Conservation (phyloP, 768 basidiomycete species). For the Leccinum ochraceum region DNA sequence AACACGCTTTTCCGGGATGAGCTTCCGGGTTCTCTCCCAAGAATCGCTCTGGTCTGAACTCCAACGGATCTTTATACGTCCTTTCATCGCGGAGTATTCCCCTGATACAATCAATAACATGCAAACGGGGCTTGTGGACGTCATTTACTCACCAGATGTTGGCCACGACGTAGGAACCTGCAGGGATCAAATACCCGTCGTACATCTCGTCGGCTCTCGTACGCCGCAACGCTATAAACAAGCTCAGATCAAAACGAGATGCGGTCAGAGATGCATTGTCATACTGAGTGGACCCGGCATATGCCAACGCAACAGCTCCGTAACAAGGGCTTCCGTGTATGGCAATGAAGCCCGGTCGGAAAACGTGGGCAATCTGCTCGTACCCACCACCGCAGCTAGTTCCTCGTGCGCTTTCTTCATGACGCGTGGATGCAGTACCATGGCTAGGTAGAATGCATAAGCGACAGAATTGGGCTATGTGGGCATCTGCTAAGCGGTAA, state of each 20-base stretch:
- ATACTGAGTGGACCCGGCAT: conserved; percentile 15
- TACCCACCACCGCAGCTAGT: conserved; percentile 28
- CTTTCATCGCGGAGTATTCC: conserved; percentile 20
- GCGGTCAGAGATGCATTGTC: background rate
- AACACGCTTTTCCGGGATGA: conserved; percentile 13
- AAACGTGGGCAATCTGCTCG: conserved; percentile 23
- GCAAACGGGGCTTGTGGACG: background rate
- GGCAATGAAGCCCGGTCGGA: conserved; percentile 24
- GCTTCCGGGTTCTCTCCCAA: conserved; percentile 18
- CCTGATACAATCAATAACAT: conserved; percentile 4
- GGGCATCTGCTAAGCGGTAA: background rate
- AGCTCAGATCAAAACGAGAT: background rate
- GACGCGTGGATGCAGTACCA: conserved; percentile 30
- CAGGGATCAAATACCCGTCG: conserved; percentile 24
- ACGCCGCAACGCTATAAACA: conserved; percentile 7
- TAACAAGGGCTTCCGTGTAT: conserved; percentile 6
- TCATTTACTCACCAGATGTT: conserved; percentile 17
- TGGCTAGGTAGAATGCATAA: conserved; percentile 27
- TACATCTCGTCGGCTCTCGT: conserved; percentile 17
- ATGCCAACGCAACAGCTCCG: conserved; percentile 28
- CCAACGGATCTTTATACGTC: conserved; percentile 19
- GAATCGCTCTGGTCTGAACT: conserved; percentile 28
- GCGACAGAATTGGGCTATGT: conserved; percentile 14
- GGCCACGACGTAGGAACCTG: conserved; percentile 15
- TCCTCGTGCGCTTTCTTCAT: conserved; percentile 30